Evolutionary conservation across 2,329 filamentous ascomycete genomes (phyloP).

Genomic region (Akanthomyces dipterigenus): DNA sequence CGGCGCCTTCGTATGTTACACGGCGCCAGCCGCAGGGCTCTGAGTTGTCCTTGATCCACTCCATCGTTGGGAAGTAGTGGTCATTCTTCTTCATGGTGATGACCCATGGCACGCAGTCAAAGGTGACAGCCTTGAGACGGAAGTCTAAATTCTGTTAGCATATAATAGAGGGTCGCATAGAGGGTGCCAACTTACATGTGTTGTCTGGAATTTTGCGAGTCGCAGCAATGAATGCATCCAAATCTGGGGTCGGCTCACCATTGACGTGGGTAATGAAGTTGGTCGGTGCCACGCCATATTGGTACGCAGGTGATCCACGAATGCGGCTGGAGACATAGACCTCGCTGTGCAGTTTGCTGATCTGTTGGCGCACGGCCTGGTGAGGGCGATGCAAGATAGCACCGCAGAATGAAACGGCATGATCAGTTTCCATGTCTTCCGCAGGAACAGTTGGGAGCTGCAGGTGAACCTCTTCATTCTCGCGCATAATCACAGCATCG

Average conservation of each 20-base stretch:
- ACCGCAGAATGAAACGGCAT: constrained; percentile 90
- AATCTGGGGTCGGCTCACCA: constrained; percentile 73
- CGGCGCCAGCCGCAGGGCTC: constrained; percentile 57
- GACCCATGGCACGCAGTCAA: constrained; percentile 98
- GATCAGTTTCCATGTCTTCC: constrained; percentile 84
- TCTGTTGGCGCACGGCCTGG: constrained; percentile 94
- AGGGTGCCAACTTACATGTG: constrained; percentile 55
- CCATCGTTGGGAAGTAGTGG: constrained; percentile 76
- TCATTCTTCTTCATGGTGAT: constrained; percentile 99
- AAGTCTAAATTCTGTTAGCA: constrained; percentile 54
- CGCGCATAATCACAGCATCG: constrained; percentile 79
- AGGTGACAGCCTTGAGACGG: constrained; percentile 92
- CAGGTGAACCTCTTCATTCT: constrained; percentile 70
- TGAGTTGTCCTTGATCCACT: constrained; percentile 58
- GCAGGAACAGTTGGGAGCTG: constrained; percentile 80
- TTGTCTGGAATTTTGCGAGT: constrained; percentile 90
- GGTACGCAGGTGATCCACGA: constrained; percentile 75
- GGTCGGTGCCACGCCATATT: constrained; percentile 87
- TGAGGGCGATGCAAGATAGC: constrained; percentile 90
- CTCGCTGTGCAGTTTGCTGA: constrained; percentile 91
- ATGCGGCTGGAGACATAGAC: constrained; percentile 89
- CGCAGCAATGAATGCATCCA: constrained; percentile 72
- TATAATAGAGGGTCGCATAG: neutral
- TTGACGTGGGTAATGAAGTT: constrained; percentile 98
- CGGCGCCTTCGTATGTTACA: constrained; percentile 53